Base-by-base conservation (phyloP, 192 early-diverging fungal species). In the Rhizophlyctis rosea region DNA sequence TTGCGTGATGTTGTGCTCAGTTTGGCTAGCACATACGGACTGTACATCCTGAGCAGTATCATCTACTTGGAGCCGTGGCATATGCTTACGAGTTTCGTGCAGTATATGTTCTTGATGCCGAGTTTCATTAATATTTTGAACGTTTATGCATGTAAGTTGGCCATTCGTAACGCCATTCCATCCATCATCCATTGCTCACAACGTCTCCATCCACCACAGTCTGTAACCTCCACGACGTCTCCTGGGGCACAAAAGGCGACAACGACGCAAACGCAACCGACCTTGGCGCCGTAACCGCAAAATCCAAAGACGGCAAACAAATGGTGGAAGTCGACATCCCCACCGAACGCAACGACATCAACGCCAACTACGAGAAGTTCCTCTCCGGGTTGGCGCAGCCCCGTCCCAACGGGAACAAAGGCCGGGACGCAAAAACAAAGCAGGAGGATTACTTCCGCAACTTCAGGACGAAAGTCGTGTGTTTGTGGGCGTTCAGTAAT, bases 201-300 rank as follows among this genome's bases (percentile, higher is more conserved):
- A 39, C 54, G 11, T 50, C 27, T 55, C 51, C 49, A 0, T 54
- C 14, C 25, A 33, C 44, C 55, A 54, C 56, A 59, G 63, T 94
- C 79, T 91, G 89, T 66, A 96, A 96, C 83, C 88, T 91, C 0
- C 92, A 95, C 80, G 94, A 95, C 68, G 91, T 96, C 57, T 89
- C 90, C 1, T 98, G 94, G 95, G 95, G 94, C 54, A 96, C 94
- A 34, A 96, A 96, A 74, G 91, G 94, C 68, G 91, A 92, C 69
- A 92, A 84, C 47, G 74, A 24, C 13, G 28, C 33, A 3, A 48
- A 31, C 23, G 77, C 68, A 49, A 82, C 78, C 50, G 90, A 90
- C 61, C 83, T 94, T 14, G 92, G 91, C 47, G 79, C 82, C 18
- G 94, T 88, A 56, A 94, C 89, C 63, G 72, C 81, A 34, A 85